These are phyloP conservation scores for Chaetomium cochliodes DNA, from an alignment of 495 filamentous ascomycete genomes.

Conservation along the genomic window DNA sequence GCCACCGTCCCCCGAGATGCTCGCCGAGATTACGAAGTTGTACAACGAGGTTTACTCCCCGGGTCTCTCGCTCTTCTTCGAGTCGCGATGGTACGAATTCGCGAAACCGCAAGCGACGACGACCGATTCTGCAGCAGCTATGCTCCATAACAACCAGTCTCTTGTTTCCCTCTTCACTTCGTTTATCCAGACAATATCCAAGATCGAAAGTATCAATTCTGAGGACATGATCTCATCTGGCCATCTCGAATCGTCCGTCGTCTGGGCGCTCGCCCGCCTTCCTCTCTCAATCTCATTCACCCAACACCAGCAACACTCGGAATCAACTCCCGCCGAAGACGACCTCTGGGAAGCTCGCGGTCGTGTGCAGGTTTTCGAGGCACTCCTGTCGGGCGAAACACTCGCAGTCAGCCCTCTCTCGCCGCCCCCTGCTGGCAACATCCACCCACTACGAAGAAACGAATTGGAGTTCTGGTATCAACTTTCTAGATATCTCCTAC, in stretches of 20 bases:
- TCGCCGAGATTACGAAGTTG: conserved; percentile 70
- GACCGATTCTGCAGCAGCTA: conserved; percentile 23
- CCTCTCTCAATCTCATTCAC: conserved; percentile 34
- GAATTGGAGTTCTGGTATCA: conserved; percentile 80
- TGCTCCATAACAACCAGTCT: conserved; percentile 57
- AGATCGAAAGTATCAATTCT: conserved; percentile 49
- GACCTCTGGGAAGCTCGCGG: conserved; percentile 60
- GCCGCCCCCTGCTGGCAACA: conserved; percentile 40
- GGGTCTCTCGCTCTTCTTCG: conserved; percentile 76
- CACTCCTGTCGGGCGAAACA: conserved; percentile 66
- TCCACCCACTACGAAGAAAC: conserved; percentile 55
- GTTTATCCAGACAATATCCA: conserved; percentile 51
- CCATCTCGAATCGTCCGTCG: conserved; percentile 66
- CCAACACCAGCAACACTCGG: conserved; percentile 9
- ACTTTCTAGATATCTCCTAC: conserved; percentile 68
- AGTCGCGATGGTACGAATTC: conserved; percentile 76
- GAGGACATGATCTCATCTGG: conserved; percentile 60
- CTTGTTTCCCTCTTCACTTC: conserved; percentile 63
- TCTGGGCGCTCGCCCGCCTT: conserved; percentile 62
- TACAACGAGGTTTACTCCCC: conserved; percentile 74
- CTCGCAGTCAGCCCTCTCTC: conserved; percentile 59
- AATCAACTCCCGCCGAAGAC: conserved; percentile 35
- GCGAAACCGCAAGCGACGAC: conserved; percentile 40
- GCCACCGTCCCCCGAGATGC: conserved; percentile 48
- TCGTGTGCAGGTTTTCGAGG: conserved; percentile 71